Conservation (phyloP, 805 yeast genomes). For the Teunomyces kruisii region DNA sequence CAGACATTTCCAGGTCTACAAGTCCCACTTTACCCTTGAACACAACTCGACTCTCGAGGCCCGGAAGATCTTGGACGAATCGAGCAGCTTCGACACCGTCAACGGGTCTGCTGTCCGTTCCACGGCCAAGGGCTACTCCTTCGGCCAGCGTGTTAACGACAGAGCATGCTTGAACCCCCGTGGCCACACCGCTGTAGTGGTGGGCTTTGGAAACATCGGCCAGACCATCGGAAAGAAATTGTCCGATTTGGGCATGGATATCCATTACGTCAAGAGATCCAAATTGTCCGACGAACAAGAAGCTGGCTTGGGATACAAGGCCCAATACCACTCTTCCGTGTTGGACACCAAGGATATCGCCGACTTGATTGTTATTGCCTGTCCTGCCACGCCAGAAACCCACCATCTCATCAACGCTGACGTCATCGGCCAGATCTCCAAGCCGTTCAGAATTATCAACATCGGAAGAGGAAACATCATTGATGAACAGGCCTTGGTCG, state of each 20-base stretch:
- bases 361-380: constrained; percentile 63
- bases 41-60: constrained; percentile 45
- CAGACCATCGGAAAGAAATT: constrained; percentile 59
- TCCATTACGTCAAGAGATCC: constrained; percentile 61
- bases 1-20: constrained; percentile 54
- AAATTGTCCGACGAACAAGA: constrained; percentile 35
- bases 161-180: constrained; percentile 48
- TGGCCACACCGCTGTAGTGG: constrained; percentile 58
- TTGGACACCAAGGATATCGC: constrained; percentile 36
- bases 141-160: constrained; percentile 50
- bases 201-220: constrained; percentile 80
- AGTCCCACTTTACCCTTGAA: constrained; percentile 35
- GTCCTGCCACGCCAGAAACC: constrained; percentile 66
- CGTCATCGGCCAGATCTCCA: constrained; percentile 46
- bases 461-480: constrained; percentile 74
- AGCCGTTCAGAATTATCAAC: constrained; percentile 64
- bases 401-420: constrained; percentile 50
- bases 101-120: constrained; percentile 22
- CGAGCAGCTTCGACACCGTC: constrained; percentile 31
- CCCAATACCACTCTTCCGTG: constrained; percentile 38
- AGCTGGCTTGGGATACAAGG: constrained; percentile 42
- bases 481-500: constrained; percentile 63
- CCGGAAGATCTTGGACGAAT: constrained; percentile 36
- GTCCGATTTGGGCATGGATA: constrained; percentile 58
- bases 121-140: constrained; percentile 24